phyloP scores from a whole-genome alignment of 2,329 filamentous ascomycete genomes.

The Chalara sp. region DNA sequence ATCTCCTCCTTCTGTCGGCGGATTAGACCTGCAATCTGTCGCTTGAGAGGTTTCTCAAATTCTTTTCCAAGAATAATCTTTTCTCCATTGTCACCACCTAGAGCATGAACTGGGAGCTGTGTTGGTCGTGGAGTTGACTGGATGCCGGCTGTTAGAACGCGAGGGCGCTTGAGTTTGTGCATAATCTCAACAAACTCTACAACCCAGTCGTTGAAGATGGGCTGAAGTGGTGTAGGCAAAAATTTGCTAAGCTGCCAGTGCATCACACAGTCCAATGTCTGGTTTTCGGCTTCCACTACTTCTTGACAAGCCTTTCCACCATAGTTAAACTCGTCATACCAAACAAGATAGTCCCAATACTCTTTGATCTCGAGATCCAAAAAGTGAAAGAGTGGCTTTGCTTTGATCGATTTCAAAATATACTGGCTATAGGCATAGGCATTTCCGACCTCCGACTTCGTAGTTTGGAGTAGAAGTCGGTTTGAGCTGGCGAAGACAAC shows the following conservation, averaged over 20 bases:
- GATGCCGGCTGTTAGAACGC: conserved; percentile 34
- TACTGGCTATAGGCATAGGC: conserved; percentile 97
- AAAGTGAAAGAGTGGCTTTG: conserved; percentile 93
- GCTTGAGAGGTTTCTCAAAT: conserved; percentile 86
- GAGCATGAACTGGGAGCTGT: conserved; percentile 48
- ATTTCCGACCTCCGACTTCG: conserved; percentile 93
- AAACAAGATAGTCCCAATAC: conserved; percentile 98
- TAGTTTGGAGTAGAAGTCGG: conserved; percentile 85
- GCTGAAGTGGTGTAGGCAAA: conserved; percentile 71
- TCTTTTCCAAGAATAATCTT: conserved; percentile 66
- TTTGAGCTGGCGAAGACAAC: conserved; percentile 93
- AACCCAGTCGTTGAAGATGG: conserved; percentile 85
- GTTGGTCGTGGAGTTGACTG: conserved; percentile 50
- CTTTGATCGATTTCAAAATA: conserved; percentile 94
- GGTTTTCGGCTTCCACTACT: conserved; percentile 68
- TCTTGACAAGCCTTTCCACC: conserved; percentile 87
- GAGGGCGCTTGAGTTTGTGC: conserved; percentile 74
- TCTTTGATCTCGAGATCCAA: conserved; percentile 96
- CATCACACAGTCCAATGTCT: conserved; percentile 87
- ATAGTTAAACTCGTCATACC: conserved; percentile 99
- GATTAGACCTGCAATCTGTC: conserved; percentile 77
- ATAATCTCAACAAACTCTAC: conserved; percentile 93
- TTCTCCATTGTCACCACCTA: conserved; percentile 52
- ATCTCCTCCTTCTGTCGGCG: conserved; percentile 82
- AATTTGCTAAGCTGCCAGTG: conserved; percentile 96